Percentiles rank a stretch among this genome's conserved stretches.
Evolutionary conservation across 495 filamentous ascomycete genomes (phyloP).

Genomic region (Arthonia radiata): DNA sequence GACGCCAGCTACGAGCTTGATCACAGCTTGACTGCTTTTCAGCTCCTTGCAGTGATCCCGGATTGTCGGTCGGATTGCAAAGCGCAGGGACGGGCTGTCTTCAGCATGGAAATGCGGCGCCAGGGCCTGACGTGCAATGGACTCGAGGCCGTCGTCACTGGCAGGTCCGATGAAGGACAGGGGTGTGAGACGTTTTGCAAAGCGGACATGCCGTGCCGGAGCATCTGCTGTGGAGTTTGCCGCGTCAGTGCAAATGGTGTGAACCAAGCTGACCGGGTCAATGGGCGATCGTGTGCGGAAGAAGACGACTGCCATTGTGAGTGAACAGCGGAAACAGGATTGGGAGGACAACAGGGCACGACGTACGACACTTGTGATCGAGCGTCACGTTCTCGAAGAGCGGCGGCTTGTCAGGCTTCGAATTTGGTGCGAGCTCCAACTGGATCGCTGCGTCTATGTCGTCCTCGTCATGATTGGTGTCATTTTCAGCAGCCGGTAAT

Average conservation of each 20-base stretch:
- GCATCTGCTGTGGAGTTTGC: slow-evolving; percentile 16
- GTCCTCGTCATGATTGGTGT: slow-evolving; percentile 17
- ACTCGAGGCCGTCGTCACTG: slow-evolving; percentile 45
- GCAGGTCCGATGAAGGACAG: slow-evolving; percentile 53
- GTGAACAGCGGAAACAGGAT: neutral
- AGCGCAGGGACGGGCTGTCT: no score
- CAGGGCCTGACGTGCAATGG: slow-evolving; percentile 45
- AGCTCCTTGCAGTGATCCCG: slow-evolving; percentile 48
- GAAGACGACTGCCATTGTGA: slow-evolving; percentile 26
- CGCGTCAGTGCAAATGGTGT: slow-evolving; percentile 45
- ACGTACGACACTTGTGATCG: slow-evolving; percentile 48
- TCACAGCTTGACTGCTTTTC: slow-evolving; percentile 47
- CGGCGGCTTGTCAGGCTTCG: slow-evolving; percentile 19
- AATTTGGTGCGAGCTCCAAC: slow-evolving; percentile 46
- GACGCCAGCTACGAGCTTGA: slow-evolving; percentile 47
- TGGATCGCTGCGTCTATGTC: slow-evolving; percentile 71
- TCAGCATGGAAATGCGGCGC: slow-evolving; percentile 40
- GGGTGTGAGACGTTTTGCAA: slow-evolving; percentile 66
- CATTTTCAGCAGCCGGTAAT: slow-evolving; percentile 9
- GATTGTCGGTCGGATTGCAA: slow-evolving; percentile 67
- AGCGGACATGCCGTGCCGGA: slow-evolving; percentile 38
- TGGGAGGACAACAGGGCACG: slow-evolving; percentile 1
- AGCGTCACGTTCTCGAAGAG: slow-evolving; percentile 40
- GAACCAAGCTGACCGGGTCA: slow-evolving; percentile 59
- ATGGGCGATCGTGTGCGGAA: slow-evolving; percentile 41